Percentiles rank a stretch among this genome's conserved stretches.
phyloP scores from a whole-genome alignment of 768 basidiomycete species.

The Tricholoma hemisulphureum region DNA sequence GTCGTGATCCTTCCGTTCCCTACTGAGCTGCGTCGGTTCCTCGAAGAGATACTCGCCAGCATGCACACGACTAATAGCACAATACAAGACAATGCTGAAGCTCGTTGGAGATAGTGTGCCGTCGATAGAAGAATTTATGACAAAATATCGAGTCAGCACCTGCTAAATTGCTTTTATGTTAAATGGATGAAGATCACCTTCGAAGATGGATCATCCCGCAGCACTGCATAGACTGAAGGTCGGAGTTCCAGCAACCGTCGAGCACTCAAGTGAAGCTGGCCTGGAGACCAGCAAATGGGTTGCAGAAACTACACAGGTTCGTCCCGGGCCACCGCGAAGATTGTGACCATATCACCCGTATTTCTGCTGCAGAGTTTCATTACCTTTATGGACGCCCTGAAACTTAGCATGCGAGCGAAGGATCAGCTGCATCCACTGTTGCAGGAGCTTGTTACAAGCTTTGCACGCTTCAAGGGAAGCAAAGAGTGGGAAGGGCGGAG shows the following conservation, averaged over 20 bases:
- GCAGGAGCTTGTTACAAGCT: slow-evolving; percentile 93
- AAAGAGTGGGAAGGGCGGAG: slow-evolving; percentile 97
- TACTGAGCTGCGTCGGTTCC: slow-evolving; percentile 31
- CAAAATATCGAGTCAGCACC: slow-evolving; percentile 67
- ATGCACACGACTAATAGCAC: slow-evolving; percentile 89
- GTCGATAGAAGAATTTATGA: slow-evolving; percentile 89
- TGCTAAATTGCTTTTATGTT: background rate
- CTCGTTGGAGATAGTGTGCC: slow-evolving; percentile 88
- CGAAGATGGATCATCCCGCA: slow-evolving; percentile 91
- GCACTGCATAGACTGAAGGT: slow-evolving; percentile 87
- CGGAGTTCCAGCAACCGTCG: slow-evolving; percentile 94
- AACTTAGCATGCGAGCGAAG: slow-evolving; percentile 90
- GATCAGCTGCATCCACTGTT: slow-evolving; percentile 94
- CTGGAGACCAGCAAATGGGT: slow-evolving; percentile 96
- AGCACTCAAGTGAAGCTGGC: slow-evolving; percentile 90
- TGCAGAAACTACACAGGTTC: slow-evolving; percentile 97
- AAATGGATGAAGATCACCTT: background rate
- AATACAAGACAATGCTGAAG: slow-evolving; percentile 97
- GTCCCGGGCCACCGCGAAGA: too few species aligned
- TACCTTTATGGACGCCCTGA: slow-evolving; percentile 97
- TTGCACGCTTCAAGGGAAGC: slow-evolving; percentile 90
- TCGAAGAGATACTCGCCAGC: slow-evolving; percentile 90
- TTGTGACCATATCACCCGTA: too few species aligned
- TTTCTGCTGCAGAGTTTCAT: slow-evolving; percentile 94
- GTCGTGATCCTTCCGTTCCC: slow-evolving; percentile 1